Evolutionary conservation across 192 early-diverging fungal species (phyloP), one percentile per base, ranked within the genome.

Genomic region (Coemansia sp.): DNA sequence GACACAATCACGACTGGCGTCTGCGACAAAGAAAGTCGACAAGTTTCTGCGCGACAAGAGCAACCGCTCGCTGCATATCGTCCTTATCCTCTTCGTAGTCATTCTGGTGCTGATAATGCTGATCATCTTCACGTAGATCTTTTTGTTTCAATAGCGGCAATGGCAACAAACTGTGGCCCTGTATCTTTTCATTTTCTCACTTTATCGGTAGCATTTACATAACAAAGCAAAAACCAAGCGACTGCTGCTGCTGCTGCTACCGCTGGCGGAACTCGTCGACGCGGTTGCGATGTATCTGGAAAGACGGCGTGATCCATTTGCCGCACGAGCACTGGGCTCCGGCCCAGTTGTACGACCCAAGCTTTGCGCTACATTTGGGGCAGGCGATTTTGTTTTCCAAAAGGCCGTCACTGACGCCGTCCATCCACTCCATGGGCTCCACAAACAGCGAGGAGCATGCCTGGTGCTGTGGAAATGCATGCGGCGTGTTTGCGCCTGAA

Each of bases 371-470:
- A 57, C 92, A 94, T 68, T 89, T 91, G 13, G 90, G 91, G 55
- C 92, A 94, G 27, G 81, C 66, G 25, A 94, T 86, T 55, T 86
- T 84, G 56, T 87, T 90, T 30, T 89, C 84, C 3, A 91, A 31
- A 25, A 74, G 61, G 11, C 85, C 86, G 41, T 87, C 78, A 10
- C 72, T 54, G 17, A 84, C 53, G 23, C 79, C 84, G n/a, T 83
- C 69, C 67, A 94, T 91, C 92, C 92, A 94, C 60, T 89, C 87
- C 80, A 90, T 86, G 14, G 89, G 88, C 66, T 94, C 92, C 42
- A 94, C 82, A 82, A 93, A 94, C 65, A 88, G 86, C 14, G 87
- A 87, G 11, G 87, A 86, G 68, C 92, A 94, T 27, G 62, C 79
- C 17, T 67, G 70, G 30, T 74, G 68, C 55, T 81, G 73, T 48